Conservation (phyloP, 352 stramenopile species). For the Elongisporangium senticosum region DNA sequence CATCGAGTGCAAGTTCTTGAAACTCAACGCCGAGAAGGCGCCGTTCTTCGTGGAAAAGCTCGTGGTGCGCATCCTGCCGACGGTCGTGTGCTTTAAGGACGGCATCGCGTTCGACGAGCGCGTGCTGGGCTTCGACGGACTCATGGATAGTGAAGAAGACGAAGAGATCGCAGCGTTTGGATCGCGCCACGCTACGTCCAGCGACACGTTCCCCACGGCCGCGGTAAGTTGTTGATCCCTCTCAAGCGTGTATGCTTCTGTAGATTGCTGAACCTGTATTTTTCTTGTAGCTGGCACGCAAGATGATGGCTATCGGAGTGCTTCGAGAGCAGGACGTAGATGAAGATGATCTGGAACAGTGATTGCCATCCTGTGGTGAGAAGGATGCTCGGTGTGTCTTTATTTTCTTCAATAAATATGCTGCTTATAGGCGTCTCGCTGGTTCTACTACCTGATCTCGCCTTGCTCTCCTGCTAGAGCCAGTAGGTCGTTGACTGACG, state of each 20-base stretch:
- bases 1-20: conserved; percentile 93
- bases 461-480: no score
- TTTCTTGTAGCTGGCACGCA: conserved; percentile 41
- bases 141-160: conserved; percentile 77
- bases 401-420: no score
- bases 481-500: no score
- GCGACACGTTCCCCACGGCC: conserved; percentile 54
- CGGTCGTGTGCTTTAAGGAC: conserved; percentile 90
- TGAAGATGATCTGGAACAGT: no score
- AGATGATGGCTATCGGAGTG: conserved; percentile 52
- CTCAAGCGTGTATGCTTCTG: no score
- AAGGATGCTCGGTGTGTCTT: no score
- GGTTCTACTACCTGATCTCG: no score
- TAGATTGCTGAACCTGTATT: neutral
- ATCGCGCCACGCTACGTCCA: conserved; percentile 29
- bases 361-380: no score
- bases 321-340: conserved; percentile 31
- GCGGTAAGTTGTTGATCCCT: conserved; percentile 26
- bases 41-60: conserved; percentile 95
- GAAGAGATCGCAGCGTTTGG: conserved; percentile 32
- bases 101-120: conserved; percentile 88
- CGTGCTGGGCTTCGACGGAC: conserved; percentile 91
- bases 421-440: no score
- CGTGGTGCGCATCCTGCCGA: conserved; percentile 90
- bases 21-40: conserved; percentile 93